phyloP scores from a whole-genome alignment of 2,329 filamentous ascomycete species.

The Pyrenophora seminiperda region DNA sequence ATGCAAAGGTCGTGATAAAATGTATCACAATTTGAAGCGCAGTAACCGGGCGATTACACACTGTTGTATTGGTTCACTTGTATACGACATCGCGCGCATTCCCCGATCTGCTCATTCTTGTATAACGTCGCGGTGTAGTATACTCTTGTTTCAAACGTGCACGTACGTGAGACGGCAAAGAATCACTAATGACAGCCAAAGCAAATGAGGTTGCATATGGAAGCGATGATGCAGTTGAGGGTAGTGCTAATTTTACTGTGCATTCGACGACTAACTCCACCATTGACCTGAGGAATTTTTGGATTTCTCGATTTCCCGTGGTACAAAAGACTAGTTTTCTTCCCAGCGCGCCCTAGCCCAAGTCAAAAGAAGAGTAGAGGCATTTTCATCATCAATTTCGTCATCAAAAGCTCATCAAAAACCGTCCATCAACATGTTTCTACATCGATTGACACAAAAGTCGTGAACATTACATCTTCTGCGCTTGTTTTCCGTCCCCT shows the following conservation, averaged over 20 bases:
- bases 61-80: too few relatives aligned
- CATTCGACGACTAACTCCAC: background rate
- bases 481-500: constrained; percentile 27
- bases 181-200: background rate
- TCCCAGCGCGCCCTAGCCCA: background rate
- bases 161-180: background rate
- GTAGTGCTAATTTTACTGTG: background rate
- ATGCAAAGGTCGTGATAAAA: background rate
- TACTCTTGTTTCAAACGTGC: background rate
- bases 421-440: background rate
- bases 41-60: too few relatives aligned
- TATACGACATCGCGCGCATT: background rate
- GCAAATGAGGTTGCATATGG: background rate
- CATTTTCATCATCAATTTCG: too few relatives aligned
- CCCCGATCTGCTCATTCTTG: background rate
- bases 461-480: constrained; percentile 1
- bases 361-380: background rate
- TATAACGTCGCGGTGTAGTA: background rate
- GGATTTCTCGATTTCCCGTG: background rate
- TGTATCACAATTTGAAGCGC: background rate
- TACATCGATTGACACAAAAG: background rate
- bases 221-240: background rate
- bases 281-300: background rate
- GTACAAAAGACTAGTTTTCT: background rate
- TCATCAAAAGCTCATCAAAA: background rate